Evolutionary conservation across 129 eudicot genomes (phyloP).

Genomic region (Chrysanthemum makinoi): DNA sequence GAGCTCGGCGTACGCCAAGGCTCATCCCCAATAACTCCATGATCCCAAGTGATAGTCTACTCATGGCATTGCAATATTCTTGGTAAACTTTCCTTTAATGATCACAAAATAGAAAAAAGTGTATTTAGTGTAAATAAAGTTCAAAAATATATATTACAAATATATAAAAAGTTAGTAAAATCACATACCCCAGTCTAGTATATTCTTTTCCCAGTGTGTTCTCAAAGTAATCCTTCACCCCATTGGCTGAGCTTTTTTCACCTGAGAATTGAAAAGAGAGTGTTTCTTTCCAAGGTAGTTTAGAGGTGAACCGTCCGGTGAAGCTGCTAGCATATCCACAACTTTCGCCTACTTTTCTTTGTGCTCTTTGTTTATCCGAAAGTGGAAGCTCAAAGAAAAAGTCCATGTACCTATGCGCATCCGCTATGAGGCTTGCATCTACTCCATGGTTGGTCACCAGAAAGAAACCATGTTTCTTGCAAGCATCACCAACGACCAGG

Average conservation of each 20-base stretch:
- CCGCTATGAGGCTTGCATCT: slow-evolving; percentile 34
- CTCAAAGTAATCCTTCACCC: slow-evolving; percentile 49
- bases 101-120: background rate
- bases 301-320: slow-evolving; percentile 60
- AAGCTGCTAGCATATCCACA: slow-evolving; percentile 72
- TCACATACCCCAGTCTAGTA: slow-evolving; percentile 43
- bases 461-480: slow-evolving; percentile 58
- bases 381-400: slow-evolving; percentile 52
- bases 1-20: slow-evolving; percentile 45
- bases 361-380: slow-evolving; percentile 47
- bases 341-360: slow-evolving; percentile 61
- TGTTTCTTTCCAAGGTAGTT: slow-evolving; percentile 75
- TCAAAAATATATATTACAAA: background rate
- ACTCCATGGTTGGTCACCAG: slow-evolving; percentile 55
- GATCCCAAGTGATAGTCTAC: slow-evolving; percentile 56
- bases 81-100: slow-evolving; percentile 50
- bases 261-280: slow-evolving; percentile 52
- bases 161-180: background rate
- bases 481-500: slow-evolving; percentile 41
- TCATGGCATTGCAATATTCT: slow-evolving; percentile 62
- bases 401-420: slow-evolving; percentile 52
- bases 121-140: background rate
- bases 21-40: slow-evolving; percentile 73
- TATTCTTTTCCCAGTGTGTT: slow-evolving; percentile 50
- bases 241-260: slow-evolving; percentile 35